Percentiles rank a stretch among this genome's conserved stretches.
Conservation (phyloP, 495 filamentous ascomycete genomes). For the Neurospora sp. region DNA sequence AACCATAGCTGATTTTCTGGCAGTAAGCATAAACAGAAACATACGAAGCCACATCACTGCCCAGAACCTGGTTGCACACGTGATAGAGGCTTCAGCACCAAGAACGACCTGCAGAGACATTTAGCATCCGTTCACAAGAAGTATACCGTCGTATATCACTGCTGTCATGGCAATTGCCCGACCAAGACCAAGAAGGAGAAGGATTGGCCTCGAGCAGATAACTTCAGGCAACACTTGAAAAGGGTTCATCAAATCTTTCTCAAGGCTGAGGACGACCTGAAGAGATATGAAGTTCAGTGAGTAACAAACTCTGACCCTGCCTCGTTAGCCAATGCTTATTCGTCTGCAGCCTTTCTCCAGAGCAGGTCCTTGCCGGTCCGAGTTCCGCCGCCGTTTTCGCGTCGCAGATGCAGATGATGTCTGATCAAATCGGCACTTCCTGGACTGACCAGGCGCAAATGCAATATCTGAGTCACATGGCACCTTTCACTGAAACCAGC, state of each 20-base stretch:
- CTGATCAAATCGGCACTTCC: neutral
- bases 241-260: conserved; percentile 50
- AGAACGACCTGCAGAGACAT: conserved; percentile 71
- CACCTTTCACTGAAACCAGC: neutral
- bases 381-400: neutral
- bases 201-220: conserved; percentile 80
- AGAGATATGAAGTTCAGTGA: conserved; percentile 45
- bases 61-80: conserved; percentile 47
- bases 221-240: conserved; percentile 77
- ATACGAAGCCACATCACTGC: conserved; percentile 66
- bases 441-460: neutral
- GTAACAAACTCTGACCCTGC: neutral
- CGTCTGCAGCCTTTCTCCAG: neutral
- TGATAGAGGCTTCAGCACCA: conserved; percentile 64
- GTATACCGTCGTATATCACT: conserved; percentile 54
- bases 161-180: conserved; percentile 49
- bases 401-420: neutral
- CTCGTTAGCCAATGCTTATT: neutral
- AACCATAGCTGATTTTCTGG: neutral
- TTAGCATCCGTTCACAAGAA: conserved; percentile 57
- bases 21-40: conserved; percentile 75
- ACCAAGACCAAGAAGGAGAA: conserved; percentile 49
- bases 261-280: conserved; percentile 35
- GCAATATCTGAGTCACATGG: neutral
- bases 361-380: neutral